These are phyloP conservation scores for Suillus fuscotomentosus DNA, from an alignment of 768 basidiomycete genomes.

Conservation along the genomic window DNA sequence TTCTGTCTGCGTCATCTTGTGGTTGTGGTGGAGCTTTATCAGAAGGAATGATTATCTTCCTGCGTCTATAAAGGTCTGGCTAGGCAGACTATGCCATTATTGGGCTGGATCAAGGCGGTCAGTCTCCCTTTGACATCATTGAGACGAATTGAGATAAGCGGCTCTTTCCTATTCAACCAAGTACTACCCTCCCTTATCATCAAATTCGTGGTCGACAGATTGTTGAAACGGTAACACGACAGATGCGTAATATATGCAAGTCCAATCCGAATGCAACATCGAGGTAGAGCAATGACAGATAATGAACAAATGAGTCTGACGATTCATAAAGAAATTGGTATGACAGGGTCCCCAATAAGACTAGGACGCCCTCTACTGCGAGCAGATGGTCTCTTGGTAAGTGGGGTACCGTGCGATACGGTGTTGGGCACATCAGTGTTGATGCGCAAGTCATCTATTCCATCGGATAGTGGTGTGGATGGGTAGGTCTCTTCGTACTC, in stretches of 20 bases:
- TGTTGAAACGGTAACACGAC: neutral
- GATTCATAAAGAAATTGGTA: constrained; percentile 10
- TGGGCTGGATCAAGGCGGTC: neutral
- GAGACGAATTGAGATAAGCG: neutral
- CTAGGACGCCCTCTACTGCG: constrained; percentile 55
- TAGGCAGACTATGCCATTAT: neutral
- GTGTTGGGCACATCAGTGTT: constrained; percentile 35
- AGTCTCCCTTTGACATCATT: neutral
- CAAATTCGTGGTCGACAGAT: neutral
- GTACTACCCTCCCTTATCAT: neutral
- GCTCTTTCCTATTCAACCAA: neutral
- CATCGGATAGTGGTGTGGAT: constrained; percentile 30
- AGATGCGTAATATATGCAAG: constrained; percentile 3
- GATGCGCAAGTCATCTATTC: constrained; percentile 32
- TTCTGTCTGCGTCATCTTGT: constrained; percentile 3
- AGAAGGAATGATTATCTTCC: neutral
- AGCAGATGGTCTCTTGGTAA: constrained; percentile 66
- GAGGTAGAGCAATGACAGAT: constrained; percentile 2
- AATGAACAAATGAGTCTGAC: constrained; percentile 5
- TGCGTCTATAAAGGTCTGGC: neutral
- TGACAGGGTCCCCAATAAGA: constrained; percentile 32
- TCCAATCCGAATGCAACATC: constrained; percentile 4
- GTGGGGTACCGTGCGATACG: constrained; percentile 41
- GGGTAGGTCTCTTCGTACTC: constrained; percentile 35
- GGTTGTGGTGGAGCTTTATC: constrained; percentile 1